These are phyloP conservation scores for Mycena kentingensis DNA, from an alignment of 768 basidiomycete species.

Conservation along the genomic window DNA sequence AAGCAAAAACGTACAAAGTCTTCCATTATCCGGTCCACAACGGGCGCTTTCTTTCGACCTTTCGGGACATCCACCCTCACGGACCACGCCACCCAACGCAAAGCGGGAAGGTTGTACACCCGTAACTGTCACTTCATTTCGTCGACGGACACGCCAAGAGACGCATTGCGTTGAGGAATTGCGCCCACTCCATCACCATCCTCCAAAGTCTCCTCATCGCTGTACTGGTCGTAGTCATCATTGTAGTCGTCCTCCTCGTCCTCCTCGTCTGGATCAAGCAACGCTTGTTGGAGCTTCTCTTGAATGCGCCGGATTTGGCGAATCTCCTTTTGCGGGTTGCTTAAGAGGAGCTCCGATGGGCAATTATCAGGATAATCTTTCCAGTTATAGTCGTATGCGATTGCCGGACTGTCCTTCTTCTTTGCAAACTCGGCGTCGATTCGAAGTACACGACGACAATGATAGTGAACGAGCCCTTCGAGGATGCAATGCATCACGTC, in stretches of 20 bases:
- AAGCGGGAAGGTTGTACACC: background rate
- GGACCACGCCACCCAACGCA: background rate
- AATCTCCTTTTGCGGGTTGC: background rate
- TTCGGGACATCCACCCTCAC: too few relatives aligned
- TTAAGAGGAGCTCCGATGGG: background rate
- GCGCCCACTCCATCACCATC: background rate
- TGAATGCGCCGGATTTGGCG: background rate
- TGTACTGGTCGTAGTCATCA: too few relatives aligned
- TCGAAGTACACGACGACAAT: conserved; percentile 11
- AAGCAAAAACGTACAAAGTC: too few relatives aligned
- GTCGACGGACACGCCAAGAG: background rate
- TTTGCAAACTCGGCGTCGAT: background rate
- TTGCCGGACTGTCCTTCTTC: background rate
- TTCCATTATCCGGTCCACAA: too few relatives aligned
- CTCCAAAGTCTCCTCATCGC: background rate
- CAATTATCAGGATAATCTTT: background rate
- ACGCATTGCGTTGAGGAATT: background rate
- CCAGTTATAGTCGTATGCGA: background rate
- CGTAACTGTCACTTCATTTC: background rate
- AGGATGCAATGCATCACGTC: conserved; percentile 33
- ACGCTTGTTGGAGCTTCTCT: background rate
- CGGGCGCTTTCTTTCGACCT: too few relatives aligned
- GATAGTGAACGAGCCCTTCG: conserved; percentile 19
- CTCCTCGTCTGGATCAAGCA: background rate
- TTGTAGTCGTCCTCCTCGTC: background rate